Conservation (phyloP, 352 stramenopile species). For the Blastocystis sp. region DNA sequence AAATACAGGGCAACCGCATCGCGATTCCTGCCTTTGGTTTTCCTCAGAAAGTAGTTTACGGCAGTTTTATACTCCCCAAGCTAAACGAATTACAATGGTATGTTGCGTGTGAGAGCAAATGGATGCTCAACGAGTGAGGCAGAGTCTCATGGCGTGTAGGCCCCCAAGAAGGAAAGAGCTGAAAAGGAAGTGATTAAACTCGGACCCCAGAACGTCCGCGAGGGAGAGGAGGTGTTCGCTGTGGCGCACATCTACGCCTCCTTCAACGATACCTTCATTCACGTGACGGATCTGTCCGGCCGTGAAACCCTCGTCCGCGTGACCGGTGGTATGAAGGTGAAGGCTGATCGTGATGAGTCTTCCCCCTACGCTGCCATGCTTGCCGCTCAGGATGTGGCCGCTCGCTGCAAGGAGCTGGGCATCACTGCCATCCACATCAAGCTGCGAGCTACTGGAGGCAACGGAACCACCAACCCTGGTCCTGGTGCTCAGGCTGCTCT, state of each 20-base stretch:
- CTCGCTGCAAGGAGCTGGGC: constrained; percentile 91
- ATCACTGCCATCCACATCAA: constrained; percentile 99
- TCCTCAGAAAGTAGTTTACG: constrained; percentile 60
- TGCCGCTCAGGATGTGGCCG: constrained; percentile 96
- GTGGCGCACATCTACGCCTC: constrained; percentile 99
- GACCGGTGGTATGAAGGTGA: constrained; percentile 99
- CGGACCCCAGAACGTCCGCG: constrained; percentile 84
- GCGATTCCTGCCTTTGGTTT: constrained; percentile 1
- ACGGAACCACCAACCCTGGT: constrained; percentile 94
- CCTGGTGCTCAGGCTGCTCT: constrained; percentile 96
- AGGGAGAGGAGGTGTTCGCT: constrained; percentile 97
- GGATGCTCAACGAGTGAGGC: neutral
- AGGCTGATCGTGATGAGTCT: constrained; percentile 98
- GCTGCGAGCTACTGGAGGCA: constrained; percentile 96
- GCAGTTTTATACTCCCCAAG: constrained; percentile 67
- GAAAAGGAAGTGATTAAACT: constrained; percentile 87
- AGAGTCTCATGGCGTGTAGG: constrained; percentile 30
- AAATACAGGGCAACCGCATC: neutral
- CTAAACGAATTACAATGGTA: constrained; percentile 68
- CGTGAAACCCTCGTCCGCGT: constrained; percentile 98
- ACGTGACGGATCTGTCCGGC: constrained; percentile 98
- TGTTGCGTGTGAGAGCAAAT: neutral
- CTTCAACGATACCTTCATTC: constrained; percentile 99
- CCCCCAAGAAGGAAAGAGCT: constrained; percentile 74
- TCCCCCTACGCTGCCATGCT: constrained; percentile 99